A percentile compares a stretch with the other conserved stretches of the same genome.
Evolutionary conservation across 164 flowering plant species (phyloP).

Genomic region (Vitis rupestris): DNA sequence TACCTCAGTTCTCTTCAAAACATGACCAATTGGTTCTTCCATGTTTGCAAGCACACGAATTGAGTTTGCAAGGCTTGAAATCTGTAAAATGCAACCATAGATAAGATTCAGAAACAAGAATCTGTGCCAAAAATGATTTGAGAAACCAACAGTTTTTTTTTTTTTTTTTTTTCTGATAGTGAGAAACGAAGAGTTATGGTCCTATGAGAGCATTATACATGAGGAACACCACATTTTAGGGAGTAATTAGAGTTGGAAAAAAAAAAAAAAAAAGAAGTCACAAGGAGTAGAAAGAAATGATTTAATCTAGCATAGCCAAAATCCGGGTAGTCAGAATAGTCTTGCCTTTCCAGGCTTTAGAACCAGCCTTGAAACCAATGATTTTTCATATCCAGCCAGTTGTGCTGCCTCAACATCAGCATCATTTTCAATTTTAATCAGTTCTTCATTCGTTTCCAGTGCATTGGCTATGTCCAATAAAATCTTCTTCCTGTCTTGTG

Average conservation of each 20-base stretch:
- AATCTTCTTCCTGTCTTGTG: slow-evolving; percentile 68
- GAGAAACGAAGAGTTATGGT: neutral
- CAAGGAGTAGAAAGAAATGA: neutral
- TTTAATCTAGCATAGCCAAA: neutral
- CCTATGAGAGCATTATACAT: neutral
- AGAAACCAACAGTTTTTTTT: too few species aligned
- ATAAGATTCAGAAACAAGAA: slow-evolving; percentile 6
- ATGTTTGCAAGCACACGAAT: slow-evolving; percentile 89
- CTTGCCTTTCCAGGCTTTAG: slow-evolving; percentile 88
- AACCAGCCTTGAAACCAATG: slow-evolving; percentile 78
- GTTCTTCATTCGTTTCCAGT: slow-evolving; percentile 69
- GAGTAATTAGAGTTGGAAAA: neutral
- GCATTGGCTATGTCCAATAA: slow-evolving; percentile 86
- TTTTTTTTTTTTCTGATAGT: too few species aligned
- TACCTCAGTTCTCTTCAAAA: slow-evolving; percentile 85
- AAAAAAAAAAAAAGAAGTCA: neutral
- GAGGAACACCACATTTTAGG: neutral
- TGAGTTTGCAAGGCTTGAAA: slow-evolving; percentile 74
- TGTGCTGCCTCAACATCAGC: slow-evolving; percentile 86
- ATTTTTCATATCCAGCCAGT: slow-evolving; percentile 75
- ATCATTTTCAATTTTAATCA: slow-evolving; percentile 71
- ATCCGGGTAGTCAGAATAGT: slow-evolving; percentile 2
- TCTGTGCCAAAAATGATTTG: too few species aligned
- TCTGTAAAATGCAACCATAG: slow-evolving; percentile 34
- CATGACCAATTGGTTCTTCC: slow-evolving; percentile 91